Evolutionary conservation across 2,329 filamentous ascomycete species (phyloP).

Genomic region (Cladophialophora immunda): DNA sequence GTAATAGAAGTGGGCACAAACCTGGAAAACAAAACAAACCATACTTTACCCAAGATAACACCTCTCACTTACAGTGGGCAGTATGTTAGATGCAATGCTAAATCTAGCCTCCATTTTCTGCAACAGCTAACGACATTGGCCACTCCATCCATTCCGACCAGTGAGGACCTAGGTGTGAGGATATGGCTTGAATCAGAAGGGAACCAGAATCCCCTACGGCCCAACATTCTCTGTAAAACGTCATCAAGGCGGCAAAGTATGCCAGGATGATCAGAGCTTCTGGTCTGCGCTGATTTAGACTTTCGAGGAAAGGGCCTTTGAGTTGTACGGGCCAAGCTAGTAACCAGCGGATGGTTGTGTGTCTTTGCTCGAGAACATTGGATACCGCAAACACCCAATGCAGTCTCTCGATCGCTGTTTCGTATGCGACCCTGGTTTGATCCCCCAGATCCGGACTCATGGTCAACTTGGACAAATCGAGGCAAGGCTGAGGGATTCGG

Average conservation of each 20-base stretch:
- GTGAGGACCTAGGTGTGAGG: constrained; percentile 38
- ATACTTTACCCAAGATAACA: background rate
- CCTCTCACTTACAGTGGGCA: background rate
- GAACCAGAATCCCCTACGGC: constrained; percentile 44
- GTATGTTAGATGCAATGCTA: background rate
- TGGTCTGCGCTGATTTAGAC: constrained; percentile 48
- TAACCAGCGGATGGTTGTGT: constrained; percentile 24
- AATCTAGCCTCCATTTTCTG: background rate
- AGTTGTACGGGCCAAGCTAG: constrained; percentile 31
- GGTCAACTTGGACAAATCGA: constrained; percentile 17
- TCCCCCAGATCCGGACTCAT: constrained; percentile 18
- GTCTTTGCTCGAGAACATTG: constrained; percentile 8
- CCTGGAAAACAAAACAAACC: background rate
- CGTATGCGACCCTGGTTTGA: constrained; percentile 27
- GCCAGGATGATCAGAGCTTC: constrained; percentile 55
- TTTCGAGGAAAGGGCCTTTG: constrained; percentile 42
- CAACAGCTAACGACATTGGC: constrained; percentile 29
- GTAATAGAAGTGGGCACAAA: background rate
- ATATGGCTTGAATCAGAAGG: constrained; percentile 42
- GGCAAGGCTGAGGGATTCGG: constrained; percentile 24
- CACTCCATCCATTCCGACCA: constrained; percentile 45
- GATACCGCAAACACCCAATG: constrained; percentile 29
- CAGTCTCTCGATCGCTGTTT: constrained; percentile 28
- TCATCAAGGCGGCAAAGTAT: constrained; percentile 52
- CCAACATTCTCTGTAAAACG: constrained; percentile 47